Conservation (phyloP, 1,284 basidiomycete genomes). For the Austroboletus novae-zelandiae region DNA sequence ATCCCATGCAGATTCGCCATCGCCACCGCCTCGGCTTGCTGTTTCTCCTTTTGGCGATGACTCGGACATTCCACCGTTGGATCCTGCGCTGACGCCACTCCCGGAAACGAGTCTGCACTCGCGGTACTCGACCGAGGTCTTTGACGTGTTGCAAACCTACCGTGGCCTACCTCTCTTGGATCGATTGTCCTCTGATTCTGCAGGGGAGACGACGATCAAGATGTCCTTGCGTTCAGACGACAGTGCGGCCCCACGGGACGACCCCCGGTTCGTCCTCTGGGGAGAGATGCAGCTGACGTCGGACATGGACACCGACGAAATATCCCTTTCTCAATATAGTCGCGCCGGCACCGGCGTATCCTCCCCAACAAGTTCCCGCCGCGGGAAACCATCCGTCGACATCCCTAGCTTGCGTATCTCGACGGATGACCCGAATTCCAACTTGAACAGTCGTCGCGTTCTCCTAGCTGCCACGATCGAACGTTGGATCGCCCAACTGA, state of each 20-base stretch:
- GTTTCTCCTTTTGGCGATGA: constrained; percentile 31
- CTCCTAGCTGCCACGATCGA: constrained; percentile 86
- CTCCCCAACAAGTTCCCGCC: constrained; percentile 36
- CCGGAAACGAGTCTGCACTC: constrained; percentile 54
- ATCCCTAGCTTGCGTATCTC: constrained; percentile 32
- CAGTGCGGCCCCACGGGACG: constrained; percentile 69
- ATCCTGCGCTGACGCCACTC: constrained; percentile 29
- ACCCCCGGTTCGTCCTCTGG: constrained; percentile 88
- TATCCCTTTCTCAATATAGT: constrained; percentile 50
- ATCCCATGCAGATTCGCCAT: constrained; percentile 7
- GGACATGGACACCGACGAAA: constrained; percentile 43
- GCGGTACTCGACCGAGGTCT: constrained; percentile 68
- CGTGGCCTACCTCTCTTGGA: constrained; percentile 70
- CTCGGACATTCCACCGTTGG: constrained; percentile 22
- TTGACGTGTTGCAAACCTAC: constrained; percentile 80
- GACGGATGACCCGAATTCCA: constrained; percentile 13
- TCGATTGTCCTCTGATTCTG: constrained; percentile 43
- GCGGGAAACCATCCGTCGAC: constrained; percentile 31
- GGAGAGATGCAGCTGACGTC: constrained; percentile 50
- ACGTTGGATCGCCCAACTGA: constrained; percentile 86
- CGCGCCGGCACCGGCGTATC: constrained; percentile 48
- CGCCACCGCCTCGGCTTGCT: constrained; percentile 19
- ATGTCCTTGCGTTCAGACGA: constrained; percentile 63
- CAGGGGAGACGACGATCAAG: constrained; percentile 56
- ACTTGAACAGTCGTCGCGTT: constrained; percentile 42